A percentile compares a stretch with the other conserved stretches of the same genome.
Conservation (phyloP, 73 alveolate species). For the Paramecium sonneborni region DNA sequence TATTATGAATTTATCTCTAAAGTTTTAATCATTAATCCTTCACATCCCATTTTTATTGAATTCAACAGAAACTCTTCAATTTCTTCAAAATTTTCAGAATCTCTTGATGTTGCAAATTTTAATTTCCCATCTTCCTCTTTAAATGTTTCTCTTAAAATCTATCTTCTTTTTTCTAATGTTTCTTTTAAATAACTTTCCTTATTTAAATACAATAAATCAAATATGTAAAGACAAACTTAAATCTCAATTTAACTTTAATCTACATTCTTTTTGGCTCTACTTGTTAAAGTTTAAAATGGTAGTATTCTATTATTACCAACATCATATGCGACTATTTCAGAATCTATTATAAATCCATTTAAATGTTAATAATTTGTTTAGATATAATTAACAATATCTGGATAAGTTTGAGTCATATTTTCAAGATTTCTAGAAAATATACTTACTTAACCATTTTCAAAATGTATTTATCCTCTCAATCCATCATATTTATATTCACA, state of each 20-base stretch:
- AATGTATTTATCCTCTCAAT: constrained; percentile 98
- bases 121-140: constrained; percentile 71
- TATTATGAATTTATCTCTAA: constrained; percentile 94
- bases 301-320: constrained; percentile 85
- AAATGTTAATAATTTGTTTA: constrained; percentile 59
- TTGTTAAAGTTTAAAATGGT: constrained; percentile 95
- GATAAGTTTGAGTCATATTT: constrained; percentile 98
- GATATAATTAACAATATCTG: constrained; percentile 95
- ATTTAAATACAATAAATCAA: constrained; percentile 85
- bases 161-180: constrained; percentile 82
- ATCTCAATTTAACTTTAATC: constrained; percentile 85
- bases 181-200: constrained; percentile 74
- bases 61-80: constrained; percentile 90
- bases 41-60: constrained; percentile 93
- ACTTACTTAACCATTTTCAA: constrained; percentile 66
- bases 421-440: constrained; percentile 97
- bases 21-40: constrained; percentile 99
- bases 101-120: constrained; percentile 87
- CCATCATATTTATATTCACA: constrained; percentile 99
- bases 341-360: constrained; percentile 93
- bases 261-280: constrained; percentile 96
- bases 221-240: constrained; percentile 85
- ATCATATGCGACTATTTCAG: constrained; percentile 99
- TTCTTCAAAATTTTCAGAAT: constrained; percentile 92
- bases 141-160: constrained; percentile 69